Conservation (phyloP, 1,284 basidiomycete species). For the Ganoderma lucidum region DNA sequence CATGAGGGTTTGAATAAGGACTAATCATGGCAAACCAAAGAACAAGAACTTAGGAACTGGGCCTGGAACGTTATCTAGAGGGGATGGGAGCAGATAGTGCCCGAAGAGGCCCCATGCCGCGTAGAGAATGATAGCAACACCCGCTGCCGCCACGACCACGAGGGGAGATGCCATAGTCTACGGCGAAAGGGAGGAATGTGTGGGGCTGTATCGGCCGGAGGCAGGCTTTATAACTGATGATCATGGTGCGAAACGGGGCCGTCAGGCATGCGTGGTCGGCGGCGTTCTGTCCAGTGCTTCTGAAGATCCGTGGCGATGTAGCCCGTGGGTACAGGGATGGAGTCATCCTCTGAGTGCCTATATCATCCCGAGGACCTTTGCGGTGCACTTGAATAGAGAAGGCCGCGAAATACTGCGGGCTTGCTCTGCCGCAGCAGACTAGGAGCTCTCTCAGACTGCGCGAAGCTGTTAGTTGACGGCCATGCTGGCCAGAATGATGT, state of each 20-base stretch:
- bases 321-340: neutral
- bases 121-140: neutral
- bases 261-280: neutral
- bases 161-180: neutral
- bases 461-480: neutral
- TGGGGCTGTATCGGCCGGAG: neutral
- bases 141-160: neutral
- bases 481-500: neutral
- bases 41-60: neutral
- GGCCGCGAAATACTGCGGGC: neutral
- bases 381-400: neutral
- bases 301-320: neutral
- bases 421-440: neutral
- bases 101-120: neutral
- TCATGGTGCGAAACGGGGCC: neutral
- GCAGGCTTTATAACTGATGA: neutral
- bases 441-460: neutral
- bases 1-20: neutral
- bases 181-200: neutral
- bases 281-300: neutral
- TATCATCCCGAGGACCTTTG: neutral
- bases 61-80: neutral
- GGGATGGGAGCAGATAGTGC: neutral
- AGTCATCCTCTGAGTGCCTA: neutral
- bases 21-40: neutral